Conservation (phyloP, 2,329 filamentous ascomycete genomes). For the Albifimbria verrucaria region DNA sequence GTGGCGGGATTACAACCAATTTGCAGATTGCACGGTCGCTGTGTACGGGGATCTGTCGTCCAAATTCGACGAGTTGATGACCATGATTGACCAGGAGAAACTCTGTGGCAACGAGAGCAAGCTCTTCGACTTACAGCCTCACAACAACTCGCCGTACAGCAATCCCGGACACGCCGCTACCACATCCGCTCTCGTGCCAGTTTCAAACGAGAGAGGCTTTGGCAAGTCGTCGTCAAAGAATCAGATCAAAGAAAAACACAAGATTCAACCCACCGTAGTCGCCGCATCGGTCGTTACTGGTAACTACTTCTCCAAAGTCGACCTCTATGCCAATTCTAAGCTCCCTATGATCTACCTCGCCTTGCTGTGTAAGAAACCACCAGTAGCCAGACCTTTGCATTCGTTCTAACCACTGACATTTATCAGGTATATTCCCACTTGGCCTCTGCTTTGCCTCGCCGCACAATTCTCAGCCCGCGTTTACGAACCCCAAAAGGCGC, state of each 20-base stretch:
- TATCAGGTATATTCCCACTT: slow-evolving; percentile 66
- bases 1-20: slow-evolving; percentile 40
- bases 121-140: slow-evolving; percentile 40
- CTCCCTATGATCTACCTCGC: slow-evolving; percentile 65
- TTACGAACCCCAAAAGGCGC: slow-evolving; percentile 63
- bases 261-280: slow-evolving; percentile 7
- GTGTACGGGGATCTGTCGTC: slow-evolving; percentile 58
- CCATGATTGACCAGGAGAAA: slow-evolving; percentile 65
- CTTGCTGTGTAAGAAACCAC: slow-evolving; percentile 57
- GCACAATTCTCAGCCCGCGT: slow-evolving; percentile 74
- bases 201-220: slow-evolving; percentile 8
- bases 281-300: slow-evolving; percentile 32
- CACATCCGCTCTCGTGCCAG: slow-evolving; percentile 2
- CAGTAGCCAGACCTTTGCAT: neutral
- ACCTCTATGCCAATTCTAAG: slow-evolving; percentile 74
- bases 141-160: too few species aligned
- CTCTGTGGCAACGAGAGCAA: slow-evolving; percentile 52
- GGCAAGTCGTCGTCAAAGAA: slow-evolving; percentile 11
- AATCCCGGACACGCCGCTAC: slow-evolving; percentile 3
- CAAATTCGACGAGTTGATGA: slow-evolving; percentile 66
- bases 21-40: slow-evolving; percentile 42
- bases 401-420: neutral
- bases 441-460: slow-evolving; percentile 73
- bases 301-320: slow-evolving; percentile 71
- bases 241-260: slow-evolving; percentile 13